Percentiles rank a stretch among this genome's conserved stretches.
These are phyloP conservation scores for Amphicarpaea edgeworthii DNA, from an alignment of 306 rosid genomes.

Conservation along the genomic window DNA sequence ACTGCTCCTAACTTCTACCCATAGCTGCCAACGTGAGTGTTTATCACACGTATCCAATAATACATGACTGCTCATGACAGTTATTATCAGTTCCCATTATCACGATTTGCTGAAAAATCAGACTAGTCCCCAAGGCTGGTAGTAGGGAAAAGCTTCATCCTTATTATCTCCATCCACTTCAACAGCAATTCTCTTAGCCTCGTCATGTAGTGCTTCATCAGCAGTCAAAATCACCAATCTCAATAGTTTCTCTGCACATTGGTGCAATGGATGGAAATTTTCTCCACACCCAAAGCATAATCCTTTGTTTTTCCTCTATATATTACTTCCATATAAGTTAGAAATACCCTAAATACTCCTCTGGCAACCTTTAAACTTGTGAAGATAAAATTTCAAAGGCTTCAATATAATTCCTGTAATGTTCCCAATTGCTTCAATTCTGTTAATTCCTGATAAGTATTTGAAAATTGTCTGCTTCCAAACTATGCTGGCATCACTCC, in stretches of 20 bases:
- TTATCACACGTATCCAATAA: background rate
- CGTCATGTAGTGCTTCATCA: background rate
- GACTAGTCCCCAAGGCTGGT: background rate
- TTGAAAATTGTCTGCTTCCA: background rate
- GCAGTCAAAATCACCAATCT: background rate
- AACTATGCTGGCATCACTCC: background rate
- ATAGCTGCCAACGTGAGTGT: background rate
- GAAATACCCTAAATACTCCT: background rate
- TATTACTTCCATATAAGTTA: background rate
- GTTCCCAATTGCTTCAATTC: background rate
- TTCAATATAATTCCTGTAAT: background rate
- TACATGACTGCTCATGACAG: background rate
- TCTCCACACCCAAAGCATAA: background rate
- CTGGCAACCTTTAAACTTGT: background rate
- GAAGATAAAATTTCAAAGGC: background rate
- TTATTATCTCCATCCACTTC: conserved; percentile 2
- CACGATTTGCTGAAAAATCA: background rate
- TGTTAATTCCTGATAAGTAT: background rate
- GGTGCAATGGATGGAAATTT: background rate
- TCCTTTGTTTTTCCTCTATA: background rate
- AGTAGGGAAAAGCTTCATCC: background rate
- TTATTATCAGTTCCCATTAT: background rate
- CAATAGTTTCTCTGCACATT: background rate
- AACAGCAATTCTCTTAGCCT: background rate
- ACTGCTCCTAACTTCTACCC: background rate